phyloP scores from a whole-genome alignment of 2,329 filamentous ascomycete genomes.

The Dactylonectria estremocensis region DNA sequence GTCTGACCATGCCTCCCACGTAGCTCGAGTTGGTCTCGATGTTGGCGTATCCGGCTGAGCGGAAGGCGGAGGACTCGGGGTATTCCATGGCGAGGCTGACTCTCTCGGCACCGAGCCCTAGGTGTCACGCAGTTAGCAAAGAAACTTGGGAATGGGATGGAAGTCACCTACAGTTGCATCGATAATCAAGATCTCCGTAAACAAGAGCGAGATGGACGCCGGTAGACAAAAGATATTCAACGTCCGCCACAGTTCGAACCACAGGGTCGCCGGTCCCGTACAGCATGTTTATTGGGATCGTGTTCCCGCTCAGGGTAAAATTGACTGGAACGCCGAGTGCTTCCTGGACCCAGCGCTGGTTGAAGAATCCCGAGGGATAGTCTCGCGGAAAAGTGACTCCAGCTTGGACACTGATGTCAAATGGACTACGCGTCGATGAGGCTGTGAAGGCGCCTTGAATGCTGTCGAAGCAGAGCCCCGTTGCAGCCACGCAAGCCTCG shows the following conservation, averaged over 20 bases:
- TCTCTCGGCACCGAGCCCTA: conserved; percentile 73
- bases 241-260: conserved; percentile 52
- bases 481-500: conserved; percentile 67
- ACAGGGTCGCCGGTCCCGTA: conserved; percentile 71
- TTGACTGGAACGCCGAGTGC: conserved; percentile 75
- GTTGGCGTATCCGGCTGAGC: conserved; percentile 76
- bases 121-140: not conserved
- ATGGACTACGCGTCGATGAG: conserved; percentile 51
- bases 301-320: conserved; percentile 64
- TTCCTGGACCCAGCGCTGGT: conserved; percentile 68
- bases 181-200: conserved; percentile 74
- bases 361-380: conserved; percentile 75
- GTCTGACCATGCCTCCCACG: conserved; percentile 79
- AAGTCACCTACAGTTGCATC: conserved; percentile 69
- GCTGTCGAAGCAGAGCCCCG: conserved; percentile 37
- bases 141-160: rapidly evolving
- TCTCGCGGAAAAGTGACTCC: conserved; percentile 69
- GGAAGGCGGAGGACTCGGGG: conserved; percentile 65
- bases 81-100: conserved; percentile 73
- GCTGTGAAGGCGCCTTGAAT: conserved; percentile 31
- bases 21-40: conserved; percentile 76
- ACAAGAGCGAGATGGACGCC: conserved; percentile 79
- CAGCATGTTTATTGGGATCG: conserved; percentile 65
- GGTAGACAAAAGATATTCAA: conserved; percentile 70
- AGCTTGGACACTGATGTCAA: conserved; percentile 71